Conservation (phyloP, 2,329 filamentous ascomycete species). For the Zopfia rhizophila region DNA sequence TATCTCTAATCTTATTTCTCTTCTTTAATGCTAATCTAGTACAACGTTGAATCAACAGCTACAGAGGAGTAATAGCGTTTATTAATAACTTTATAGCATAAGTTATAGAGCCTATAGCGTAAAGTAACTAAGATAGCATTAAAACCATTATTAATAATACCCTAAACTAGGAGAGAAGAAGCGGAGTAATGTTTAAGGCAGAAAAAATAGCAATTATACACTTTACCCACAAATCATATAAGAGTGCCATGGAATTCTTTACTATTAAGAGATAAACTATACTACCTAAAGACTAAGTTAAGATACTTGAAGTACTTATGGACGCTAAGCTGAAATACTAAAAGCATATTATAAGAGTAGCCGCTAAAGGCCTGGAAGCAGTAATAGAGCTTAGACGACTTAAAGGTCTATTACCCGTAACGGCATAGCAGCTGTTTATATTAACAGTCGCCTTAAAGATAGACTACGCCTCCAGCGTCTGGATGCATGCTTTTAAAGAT, state of each 20-base stretch:
- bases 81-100: conserved; percentile 28
- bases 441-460: conserved; percentile 14
- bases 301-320: conserved; percentile 25
- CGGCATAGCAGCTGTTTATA: conserved; percentile 21
- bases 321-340: conserved; percentile 24
- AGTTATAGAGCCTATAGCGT: conserved; percentile 15
- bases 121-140: conserved; percentile 18
- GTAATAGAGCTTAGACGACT: conserved; percentile 19
- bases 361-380: conserved; percentile 22
- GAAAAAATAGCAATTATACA: conserved; percentile 48
- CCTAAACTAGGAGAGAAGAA: conserved; percentile 34
- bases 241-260: not conserved
- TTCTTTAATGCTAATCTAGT: too few relatives aligned
- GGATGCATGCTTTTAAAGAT: conserved; percentile 19
- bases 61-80: too few relatives aligned
- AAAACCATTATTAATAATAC: conserved; percentile 16
- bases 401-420: conserved; percentile 18
- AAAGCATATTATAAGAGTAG: conserved; percentile 22
- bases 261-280: conserved; percentile 17
- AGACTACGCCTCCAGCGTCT: conserved; percentile 20
- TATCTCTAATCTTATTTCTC: too few relatives aligned
- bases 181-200: conserved; percentile 43
- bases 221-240: conserved; percentile 36
- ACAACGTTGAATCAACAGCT: too few relatives aligned
- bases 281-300: conserved; percentile 18